phyloP scores from a whole-genome alignment of 1,284 basidiomycete species.

The Ganoderma meredithae region DNA sequence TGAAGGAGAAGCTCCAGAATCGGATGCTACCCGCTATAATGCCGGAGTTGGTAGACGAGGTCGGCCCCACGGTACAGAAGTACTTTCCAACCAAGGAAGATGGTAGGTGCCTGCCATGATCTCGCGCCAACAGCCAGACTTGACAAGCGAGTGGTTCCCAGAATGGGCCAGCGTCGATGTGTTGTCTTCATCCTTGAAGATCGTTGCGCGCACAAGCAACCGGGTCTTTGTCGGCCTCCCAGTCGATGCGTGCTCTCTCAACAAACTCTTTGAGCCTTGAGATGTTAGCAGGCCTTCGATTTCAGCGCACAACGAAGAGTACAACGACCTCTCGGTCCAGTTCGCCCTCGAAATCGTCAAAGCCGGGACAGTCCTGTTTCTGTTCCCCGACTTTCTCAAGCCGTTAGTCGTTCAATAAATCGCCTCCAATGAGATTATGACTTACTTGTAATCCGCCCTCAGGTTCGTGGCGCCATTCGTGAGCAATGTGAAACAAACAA shows the following conservation, averaged over 20 bases:
- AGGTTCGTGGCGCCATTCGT: conserved; percentile 34
- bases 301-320: conserved; percentile 47
- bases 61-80: conserved; percentile 40
- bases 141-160: conserved; percentile 4
- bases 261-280: not conserved
- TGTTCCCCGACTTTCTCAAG: conserved; percentile 48
- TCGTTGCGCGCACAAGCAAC: conserved; percentile 37
- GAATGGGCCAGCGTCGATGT: conserved; percentile 34
- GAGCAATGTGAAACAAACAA: conserved; percentile 23
- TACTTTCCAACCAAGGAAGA: conserved; percentile 31
- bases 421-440: too few relatives aligned
- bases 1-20: conserved; percentile 39
- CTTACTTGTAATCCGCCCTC: not conserved
- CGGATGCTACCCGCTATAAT: conserved; percentile 40
- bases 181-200: conserved; percentile 27
- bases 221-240: conserved; percentile 41
- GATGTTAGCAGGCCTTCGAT: not conserved
- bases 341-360: conserved; percentile 48
- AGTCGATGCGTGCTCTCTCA: conserved; percentile 28
- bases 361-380: conserved; percentile 41
- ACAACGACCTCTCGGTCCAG: conserved; percentile 45
- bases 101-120: conserved; percentile 17
- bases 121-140: not conserved
- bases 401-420: conserved; percentile 41
- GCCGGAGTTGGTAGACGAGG: conserved; percentile 43